Evolutionary conservation across 768 basidiomycete genomes (phyloP).

Genomic region (Pilatotrama ljubarskyi): DNA sequence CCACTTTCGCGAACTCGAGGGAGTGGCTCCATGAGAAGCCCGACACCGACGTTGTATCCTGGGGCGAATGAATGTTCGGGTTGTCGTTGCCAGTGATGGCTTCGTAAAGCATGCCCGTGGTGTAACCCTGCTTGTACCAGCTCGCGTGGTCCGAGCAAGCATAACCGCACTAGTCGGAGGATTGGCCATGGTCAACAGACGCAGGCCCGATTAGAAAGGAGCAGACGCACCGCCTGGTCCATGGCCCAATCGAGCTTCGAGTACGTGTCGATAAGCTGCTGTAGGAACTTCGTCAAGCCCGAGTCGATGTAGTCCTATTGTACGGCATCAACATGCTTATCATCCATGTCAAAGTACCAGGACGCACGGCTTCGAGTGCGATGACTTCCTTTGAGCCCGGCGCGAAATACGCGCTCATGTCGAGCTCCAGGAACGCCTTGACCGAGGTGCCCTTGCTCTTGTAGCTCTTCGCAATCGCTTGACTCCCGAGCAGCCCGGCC

Average conservation of each 20-base stretch:
- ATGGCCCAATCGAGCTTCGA: constrained; percentile 26
- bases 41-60: constrained; percentile 5
- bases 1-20: constrained; percentile 17
- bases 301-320: constrained; percentile 31
- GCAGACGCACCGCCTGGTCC: background rate
- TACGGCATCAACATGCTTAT: background rate
- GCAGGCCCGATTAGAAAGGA: background rate
- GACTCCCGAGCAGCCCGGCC: constrained; percentile 40
- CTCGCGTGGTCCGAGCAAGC: constrained; percentile 21
- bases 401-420: constrained; percentile 41
- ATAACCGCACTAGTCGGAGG: constrained; percentile 7
- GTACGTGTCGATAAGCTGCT: constrained; percentile 43
- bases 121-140: constrained; percentile 18
- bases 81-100: constrained; percentile 17
- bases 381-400: constrained; percentile 10
- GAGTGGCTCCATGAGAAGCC: constrained; percentile 17
- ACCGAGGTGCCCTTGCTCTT: constrained; percentile 37
- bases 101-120: constrained; percentile 17
- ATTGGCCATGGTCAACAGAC: background rate
- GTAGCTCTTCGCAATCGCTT: constrained; percentile 48
- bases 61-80: constrained; percentile 3
- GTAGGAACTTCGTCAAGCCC: constrained; percentile 44
- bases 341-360: no score
- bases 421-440: constrained; percentile 32
- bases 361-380: constrained; percentile 5